Evolutionary conservation across 352 stramenopile species (phyloP).

Genomic region (Elongisporangium senticosum): DNA sequence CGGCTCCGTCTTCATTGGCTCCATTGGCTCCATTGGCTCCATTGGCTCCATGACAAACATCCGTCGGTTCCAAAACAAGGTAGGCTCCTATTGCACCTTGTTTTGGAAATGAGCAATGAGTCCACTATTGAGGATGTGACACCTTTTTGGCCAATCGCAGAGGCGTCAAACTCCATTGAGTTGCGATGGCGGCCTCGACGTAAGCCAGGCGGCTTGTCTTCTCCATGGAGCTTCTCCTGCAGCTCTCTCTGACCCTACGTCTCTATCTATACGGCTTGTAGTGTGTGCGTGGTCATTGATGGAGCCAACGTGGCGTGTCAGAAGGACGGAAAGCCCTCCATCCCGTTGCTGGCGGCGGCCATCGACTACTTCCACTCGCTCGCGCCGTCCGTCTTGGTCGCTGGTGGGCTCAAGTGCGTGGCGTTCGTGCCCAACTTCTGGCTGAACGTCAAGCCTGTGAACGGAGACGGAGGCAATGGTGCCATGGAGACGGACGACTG

Average conservation of each 20-base stretch:
- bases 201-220: neutral
- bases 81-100: neutral
- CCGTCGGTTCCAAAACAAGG: neutral
- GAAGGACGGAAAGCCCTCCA: constrained; percentile 41
- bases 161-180: neutral
- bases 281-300: constrained; percentile 58
- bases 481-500: constrained; percentile 45
- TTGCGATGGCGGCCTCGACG: neutral
- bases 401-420: constrained; percentile 49
- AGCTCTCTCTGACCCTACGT: constrained; percentile 1
- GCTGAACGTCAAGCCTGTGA: constrained; percentile 54
- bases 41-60: neutral
- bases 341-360: constrained; percentile 56
- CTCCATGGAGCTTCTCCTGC: too few species aligned
- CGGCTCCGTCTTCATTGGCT: neutral
- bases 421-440: constrained; percentile 81
- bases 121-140: neutral
- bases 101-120: neutral
- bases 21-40: neutral
- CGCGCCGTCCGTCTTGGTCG: constrained; percentile 3
- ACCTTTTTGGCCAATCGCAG: neutral
- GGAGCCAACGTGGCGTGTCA: constrained; percentile 71
- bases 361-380: constrained; percentile 60
- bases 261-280: constrained; percentile 1
- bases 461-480: constrained; percentile 22